phyloP scores from a whole-genome alignment of 306 rosid species.

The Clitoria ternatea region DNA sequence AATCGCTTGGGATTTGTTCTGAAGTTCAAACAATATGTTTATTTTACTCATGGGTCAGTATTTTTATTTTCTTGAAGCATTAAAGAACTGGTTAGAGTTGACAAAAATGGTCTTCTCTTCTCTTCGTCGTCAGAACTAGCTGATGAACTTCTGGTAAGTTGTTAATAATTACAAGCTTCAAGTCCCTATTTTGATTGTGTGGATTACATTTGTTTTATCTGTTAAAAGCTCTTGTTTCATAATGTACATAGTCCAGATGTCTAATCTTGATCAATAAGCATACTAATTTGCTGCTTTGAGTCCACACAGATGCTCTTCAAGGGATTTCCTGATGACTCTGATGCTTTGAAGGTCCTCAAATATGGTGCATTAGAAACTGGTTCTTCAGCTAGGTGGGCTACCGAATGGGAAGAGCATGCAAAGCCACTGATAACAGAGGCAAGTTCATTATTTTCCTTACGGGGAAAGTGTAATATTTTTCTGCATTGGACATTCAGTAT shows the following conservation, averaged over 20 bases:
- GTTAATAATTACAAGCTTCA: conserved; percentile 1
- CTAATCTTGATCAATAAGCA: neutral
- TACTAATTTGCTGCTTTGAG: conserved; percentile 15
- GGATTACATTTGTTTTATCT: neutral
- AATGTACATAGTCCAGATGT: neutral
- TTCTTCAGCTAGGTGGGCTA: conserved; percentile 69
- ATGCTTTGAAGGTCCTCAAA: conserved; percentile 51
- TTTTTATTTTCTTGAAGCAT: conserved; percentile 52
- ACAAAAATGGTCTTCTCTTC: conserved; percentile 80
- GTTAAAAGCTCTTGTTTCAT: neutral
- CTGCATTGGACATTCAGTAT: neutral
- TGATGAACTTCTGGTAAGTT: conserved; percentile 82
- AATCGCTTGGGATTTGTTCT: neutral
- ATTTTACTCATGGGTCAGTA: conserved; percentile 8
- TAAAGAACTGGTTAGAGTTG: conserved; percentile 78
- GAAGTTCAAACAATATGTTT: neutral
- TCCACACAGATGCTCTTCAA: conserved; percentile 67
- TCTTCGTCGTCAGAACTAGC: conserved; percentile 93
- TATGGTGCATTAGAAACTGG: conserved; percentile 64
- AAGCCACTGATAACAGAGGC: conserved; percentile 76
- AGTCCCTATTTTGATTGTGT: neutral
- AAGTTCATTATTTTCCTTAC: conserved; percentile 23
- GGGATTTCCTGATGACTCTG: conserved; percentile 82
- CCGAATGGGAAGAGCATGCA: conserved; percentile 93
- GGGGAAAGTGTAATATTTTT: neutral